Evolutionary conservation across 495 filamentous ascomycete species (phyloP).

Genomic region (Neohortaea acidophila): DNA sequence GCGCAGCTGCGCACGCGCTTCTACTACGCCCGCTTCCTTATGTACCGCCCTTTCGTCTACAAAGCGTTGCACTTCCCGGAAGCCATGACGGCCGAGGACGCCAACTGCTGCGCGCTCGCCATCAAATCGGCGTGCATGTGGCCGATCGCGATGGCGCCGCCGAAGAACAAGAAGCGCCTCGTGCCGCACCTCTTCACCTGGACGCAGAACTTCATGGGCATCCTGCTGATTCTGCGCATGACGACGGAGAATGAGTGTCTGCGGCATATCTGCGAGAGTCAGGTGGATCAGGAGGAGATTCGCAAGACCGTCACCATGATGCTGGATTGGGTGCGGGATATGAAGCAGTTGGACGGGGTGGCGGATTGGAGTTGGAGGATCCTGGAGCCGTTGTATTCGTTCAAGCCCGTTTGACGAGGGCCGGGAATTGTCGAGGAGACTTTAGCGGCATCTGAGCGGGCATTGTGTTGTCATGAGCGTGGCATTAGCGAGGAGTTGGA

Average conservation of each 20-base stretch:
- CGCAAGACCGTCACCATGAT: conserved; percentile 34
- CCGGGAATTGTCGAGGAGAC: too few relatives aligned
- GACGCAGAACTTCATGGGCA: conserved; percentile 41
- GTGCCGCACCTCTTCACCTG: conserved; percentile 44
- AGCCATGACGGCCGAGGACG: conserved; percentile 37
- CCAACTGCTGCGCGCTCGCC: conserved; percentile 35
- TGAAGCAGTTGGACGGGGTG: conserved; percentile 34
- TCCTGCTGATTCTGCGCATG: conserved; percentile 40
- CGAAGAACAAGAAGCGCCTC: conserved; percentile 39
- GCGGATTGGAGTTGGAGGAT: conserved; percentile 40
- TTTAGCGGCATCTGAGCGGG: too few relatives aligned
- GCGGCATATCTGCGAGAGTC: conserved; percentile 31
- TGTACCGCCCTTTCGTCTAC: conserved; percentile 45
- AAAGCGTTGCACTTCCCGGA: conserved; percentile 45
- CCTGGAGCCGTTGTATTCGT: conserved; percentile 22
- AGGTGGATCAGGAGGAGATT: conserved; percentile 33
- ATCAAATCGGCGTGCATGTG: conserved; percentile 38
- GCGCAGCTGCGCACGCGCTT: conserved; percentile 42
- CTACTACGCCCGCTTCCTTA: conserved; percentile 44
- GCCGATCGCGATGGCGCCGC: conserved; percentile 43
- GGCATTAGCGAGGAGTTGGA: neutral
- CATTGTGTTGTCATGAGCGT: neutral
- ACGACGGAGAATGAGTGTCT: conserved; percentile 35
- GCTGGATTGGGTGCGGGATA: conserved; percentile 40
- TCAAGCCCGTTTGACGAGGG: too few relatives aligned